These are phyloP conservation scores for Aspergillus brasiliensis DNA, from an alignment of 2,329 filamentous ascomycete genomes.

Conservation along the genomic window DNA sequence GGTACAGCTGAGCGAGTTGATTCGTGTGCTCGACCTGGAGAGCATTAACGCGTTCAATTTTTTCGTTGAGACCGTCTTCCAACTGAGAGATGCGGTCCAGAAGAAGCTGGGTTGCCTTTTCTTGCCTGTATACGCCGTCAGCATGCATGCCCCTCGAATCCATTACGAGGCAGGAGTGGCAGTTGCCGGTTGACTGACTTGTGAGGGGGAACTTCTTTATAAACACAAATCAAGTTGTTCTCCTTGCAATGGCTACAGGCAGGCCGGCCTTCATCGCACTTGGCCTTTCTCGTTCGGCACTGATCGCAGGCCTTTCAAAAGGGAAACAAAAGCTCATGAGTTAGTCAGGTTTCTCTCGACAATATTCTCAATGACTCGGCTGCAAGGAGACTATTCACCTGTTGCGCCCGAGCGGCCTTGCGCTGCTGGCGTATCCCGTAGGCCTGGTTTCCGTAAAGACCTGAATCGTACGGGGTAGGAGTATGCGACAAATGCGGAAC, in stretches of 20 bases:
- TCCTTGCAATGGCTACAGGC: constrained; percentile 85
- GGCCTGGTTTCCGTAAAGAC: constrained; percentile 34
- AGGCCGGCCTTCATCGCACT: constrained; percentile 84
- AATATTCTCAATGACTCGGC: not conserved
- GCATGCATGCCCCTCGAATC: not conserved
- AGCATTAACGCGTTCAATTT: constrained; percentile 21
- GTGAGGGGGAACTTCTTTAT: constrained; percentile 86
- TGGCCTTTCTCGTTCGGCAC: constrained; percentile 83
- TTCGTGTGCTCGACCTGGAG: constrained; percentile 23
- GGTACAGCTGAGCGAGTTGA: constrained; percentile 12
- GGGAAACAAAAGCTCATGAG: constrained; percentile 1
- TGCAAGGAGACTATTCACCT: constrained; percentile 29
- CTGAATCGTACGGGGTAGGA: constrained; percentile 34
- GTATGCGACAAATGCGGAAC: constrained; percentile 31
- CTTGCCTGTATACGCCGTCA: constrained; percentile 35
- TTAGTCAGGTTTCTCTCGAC: constrained; percentile 5
- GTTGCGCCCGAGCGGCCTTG: constrained; percentile 43
- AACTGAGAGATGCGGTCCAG: constrained; percentile 37
- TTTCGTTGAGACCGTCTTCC: constrained; percentile 33
- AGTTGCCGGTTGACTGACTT: constrained; percentile 62
- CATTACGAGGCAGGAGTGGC: not conserved
- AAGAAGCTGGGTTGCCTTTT: constrained; percentile 43
- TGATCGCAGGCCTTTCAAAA: constrained; percentile 83
- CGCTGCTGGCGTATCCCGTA: constrained; percentile 41
- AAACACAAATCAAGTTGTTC: constrained; percentile 80